A percentile compares a stretch with the other conserved stretches of the same genome.
phyloP scores from a whole-genome alignment of 768 basidiomycete genomes.

The Auricularia sp. region DNA sequence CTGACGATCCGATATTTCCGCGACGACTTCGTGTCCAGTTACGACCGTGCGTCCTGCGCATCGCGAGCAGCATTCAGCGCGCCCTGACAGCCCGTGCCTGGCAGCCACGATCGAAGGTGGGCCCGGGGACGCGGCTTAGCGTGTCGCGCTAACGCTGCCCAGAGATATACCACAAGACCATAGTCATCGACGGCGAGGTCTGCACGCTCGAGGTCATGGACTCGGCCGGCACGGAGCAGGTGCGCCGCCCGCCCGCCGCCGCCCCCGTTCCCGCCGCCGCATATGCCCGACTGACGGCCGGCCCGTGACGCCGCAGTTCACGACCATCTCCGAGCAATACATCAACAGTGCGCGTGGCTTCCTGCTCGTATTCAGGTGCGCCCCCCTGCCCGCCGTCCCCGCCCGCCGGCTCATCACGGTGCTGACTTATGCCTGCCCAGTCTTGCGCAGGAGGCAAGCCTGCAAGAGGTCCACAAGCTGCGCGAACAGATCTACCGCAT shows the following conservation, averaged over 20 bases:
- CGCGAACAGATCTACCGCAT: conserved; percentile 75
- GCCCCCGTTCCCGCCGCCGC: background rate
- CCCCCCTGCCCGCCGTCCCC: background rate
- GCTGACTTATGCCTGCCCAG: conserved; percentile 28
- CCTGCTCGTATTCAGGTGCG: conserved; percentile 39
- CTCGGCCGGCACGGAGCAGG: conserved; percentile 41
- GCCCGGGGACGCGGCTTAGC: background rate
- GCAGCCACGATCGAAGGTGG: conserved; percentile 6
- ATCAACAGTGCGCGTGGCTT: conserved; percentile 34
- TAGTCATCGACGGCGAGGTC: background rate
- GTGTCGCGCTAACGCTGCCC: background rate
- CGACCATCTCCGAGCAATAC: conserved; percentile 68
- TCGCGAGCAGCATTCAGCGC: background rate
- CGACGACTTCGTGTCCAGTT: conserved; percentile 63
- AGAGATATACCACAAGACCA: conserved; percentile 1
- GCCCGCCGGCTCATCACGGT: background rate
- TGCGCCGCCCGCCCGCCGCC: background rate
- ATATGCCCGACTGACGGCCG: background rate
- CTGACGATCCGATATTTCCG: conserved; percentile 73
- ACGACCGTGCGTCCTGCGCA: conserved; percentile 41
- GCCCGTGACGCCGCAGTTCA: conserved; percentile 42
- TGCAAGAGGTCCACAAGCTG: conserved; percentile 70
- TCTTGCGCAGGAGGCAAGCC: conserved; percentile 69
- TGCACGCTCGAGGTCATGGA: conserved; percentile 63
- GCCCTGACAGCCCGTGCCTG: background rate